Base-by-base conservation (phyloP, 2,329 filamentous ascomycete species). In the Penicillium sp. region DNA sequence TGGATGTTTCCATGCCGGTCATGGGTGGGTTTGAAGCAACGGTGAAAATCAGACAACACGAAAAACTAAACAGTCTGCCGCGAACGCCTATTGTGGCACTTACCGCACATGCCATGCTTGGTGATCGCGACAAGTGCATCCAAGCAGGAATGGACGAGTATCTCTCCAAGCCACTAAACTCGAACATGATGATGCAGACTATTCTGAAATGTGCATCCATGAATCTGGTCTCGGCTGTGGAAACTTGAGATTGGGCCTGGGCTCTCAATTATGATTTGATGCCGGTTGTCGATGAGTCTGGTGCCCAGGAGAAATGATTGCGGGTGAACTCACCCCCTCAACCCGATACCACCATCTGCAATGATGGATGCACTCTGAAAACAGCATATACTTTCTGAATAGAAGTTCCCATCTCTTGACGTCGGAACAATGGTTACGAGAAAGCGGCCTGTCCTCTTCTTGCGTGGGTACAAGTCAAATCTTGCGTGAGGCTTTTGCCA, bases 141-240 rank as follows among this genome's bases (percentile, higher is more conserved):
- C 90, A 95, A 73, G 93, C 93, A 7, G 92, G 97, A 79, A 97
- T 97, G 93, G 93, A 97, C 77, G 93, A 97, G 77, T 97, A 97
- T 73, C 82, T 97, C 37, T 96, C 92, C 11, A 97, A 97, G 75
- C 93, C 93, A 26, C 82, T 97, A 61, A 93, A 96, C 76, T 92
- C 95, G 73, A 95, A 93, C 73, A 90, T 95, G 73, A 87, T 97
- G 68, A 96, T 97, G 70, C 66, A 69, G 51, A 68, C 66, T 1
- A 69, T 69, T 6, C 14, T 65, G 26, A 68, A 68, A 22, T 68
- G 62, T 28, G 52, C 66, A 0, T 51, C 65, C 14, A 65, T 67
- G 62, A 70, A 64, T 38, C 45, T 65, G 52, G 40, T 65, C 28
- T 43, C 65, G 13, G 52, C 52, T 14, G 38, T 54, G 6, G 52